Evolutionary conservation across 1,284 basidiomycete species (phyloP), one percentile per base, ranked within the genome.

Genomic region (Mycosarcoma maydis): DNA sequence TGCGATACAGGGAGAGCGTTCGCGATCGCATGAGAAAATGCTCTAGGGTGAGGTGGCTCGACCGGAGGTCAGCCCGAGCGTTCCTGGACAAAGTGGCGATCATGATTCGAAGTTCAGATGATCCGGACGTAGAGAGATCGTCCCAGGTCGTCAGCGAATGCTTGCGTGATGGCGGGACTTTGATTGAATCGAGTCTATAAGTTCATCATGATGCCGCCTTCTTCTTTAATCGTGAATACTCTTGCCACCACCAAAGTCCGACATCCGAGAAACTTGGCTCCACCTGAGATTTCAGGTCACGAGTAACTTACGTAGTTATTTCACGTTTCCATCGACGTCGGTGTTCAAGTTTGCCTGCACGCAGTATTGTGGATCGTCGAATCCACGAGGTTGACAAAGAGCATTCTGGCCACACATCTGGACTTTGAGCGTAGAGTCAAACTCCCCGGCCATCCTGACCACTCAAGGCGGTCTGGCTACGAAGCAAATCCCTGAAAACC

Each of bases 311-410:
- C n/a, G n/a, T n/a, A n/a, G n/a, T n/a, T n/a, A n/a, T n/a, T n/a
- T n/a, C n/a, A n/a, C n/a, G n/a, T n/a, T n/a, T n/a, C n/a, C n/a
- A 60, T 75, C 40, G 70, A 75, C 32, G 61, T 73, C 2, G 70
- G 56, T 14, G 73, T 75, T 9, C 48, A 61, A 16, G 45, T 73
- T 13, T 70, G 65, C 3, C 50, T 75, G 14, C 72, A 73, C 23
- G 68, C 64, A 4, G 53, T 72, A 11, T 61, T 62, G n/a, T 51
- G 48, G 50, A 36, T 71, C 29, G 23, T 61, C 34, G 53, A 66
- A 49, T 59, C 43, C 6, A 27, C 33, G 0, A 38, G 59, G 13
- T 16, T 58, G 19, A 19, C 51, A 8, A 52, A 48, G 36, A 22
- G 29, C 14, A 9, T 49, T 5, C 8, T 52, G 11, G 19, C 26